phyloP scores from a whole-genome alignment of 345 rosid species.

The Citrus glauca region DNA sequence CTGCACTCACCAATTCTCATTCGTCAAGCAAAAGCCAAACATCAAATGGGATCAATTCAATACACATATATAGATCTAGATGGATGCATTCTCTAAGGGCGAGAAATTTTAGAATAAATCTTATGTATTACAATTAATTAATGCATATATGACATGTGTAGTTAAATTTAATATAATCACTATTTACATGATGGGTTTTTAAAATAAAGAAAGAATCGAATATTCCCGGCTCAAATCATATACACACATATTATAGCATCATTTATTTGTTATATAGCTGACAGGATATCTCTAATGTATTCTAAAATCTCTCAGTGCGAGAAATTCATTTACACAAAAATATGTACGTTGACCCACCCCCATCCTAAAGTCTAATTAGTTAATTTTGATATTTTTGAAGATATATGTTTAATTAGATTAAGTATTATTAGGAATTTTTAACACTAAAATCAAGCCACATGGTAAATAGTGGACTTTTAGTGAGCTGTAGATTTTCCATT shows the following conservation, averaged over 20 bases:
- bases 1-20: slow-evolving; percentile 9
- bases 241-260: too few species aligned
- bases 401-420: too few species aligned
- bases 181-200: too few species aligned
- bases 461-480: background rate
- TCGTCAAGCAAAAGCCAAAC: slow-evolving; percentile 36
- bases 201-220: too few species aligned
- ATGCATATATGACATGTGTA: too few species aligned
- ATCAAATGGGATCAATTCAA: slow-evolving; percentile 4
- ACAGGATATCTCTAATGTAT: too few species aligned
- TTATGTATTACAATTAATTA: too few species aligned
- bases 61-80: background rate
- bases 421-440: background rate
- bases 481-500: too few species aligned
- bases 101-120: too few species aligned
- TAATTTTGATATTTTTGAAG: background rate
- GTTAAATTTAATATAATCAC: too few species aligned
- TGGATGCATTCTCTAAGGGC: background rate
- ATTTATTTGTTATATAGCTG: fast-evolving
- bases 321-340: background rate
- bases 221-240: too few species aligned
- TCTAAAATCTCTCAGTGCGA: too few species aligned
- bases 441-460: background rate
- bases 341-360: background rate
- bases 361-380: background rate